These are phyloP conservation scores for Pythium utonaiense DNA, from an alignment of 352 stramenopile genomes.

Conservation along the genomic window DNA sequence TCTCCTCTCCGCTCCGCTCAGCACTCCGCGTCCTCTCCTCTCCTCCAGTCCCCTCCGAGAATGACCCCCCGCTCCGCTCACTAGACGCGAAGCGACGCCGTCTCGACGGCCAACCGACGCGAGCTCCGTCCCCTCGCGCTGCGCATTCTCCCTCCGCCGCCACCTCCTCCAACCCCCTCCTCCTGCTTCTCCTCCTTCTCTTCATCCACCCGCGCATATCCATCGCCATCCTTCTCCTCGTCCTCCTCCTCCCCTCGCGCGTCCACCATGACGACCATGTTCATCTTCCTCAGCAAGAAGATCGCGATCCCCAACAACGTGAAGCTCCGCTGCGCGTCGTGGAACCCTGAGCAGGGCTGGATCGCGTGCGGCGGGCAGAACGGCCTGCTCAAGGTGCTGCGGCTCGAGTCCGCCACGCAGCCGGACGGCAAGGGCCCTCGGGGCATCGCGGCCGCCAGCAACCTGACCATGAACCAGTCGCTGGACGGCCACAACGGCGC, in stretches of 20 bases:
- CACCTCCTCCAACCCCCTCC: not conserved
- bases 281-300: slow-evolving; percentile 95
- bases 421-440: slow-evolving; percentile 66
- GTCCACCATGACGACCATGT: slow-evolving; percentile 59
- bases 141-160: not conserved
- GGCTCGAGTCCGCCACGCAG: slow-evolving; percentile 75
- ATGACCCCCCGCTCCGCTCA: not conserved
- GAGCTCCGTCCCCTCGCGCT: not conserved
- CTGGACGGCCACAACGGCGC: slow-evolving; percentile 90
- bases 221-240: not conserved
- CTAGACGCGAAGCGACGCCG: not conserved
- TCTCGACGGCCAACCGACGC: not conserved
- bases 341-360: slow-evolving; percentile 93
- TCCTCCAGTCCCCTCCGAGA: not conserved
- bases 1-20: too few species aligned
- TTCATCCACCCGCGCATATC: not conserved
- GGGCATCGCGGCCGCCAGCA: slow-evolving; percentile 84
- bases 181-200: not conserved
- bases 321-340: slow-evolving; percentile 87
- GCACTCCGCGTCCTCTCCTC: too few species aligned
- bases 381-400: slow-evolving; percentile 91
- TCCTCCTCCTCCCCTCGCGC: not conserved
- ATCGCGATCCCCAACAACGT: slow-evolving; percentile 93
- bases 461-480: slow-evolving; percentile 94
- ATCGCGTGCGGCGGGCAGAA: slow-evolving; percentile 93